phyloP scores from a whole-genome alignment of 805 yeast genomes.

The Ogataea paradorogensis region DNA sequence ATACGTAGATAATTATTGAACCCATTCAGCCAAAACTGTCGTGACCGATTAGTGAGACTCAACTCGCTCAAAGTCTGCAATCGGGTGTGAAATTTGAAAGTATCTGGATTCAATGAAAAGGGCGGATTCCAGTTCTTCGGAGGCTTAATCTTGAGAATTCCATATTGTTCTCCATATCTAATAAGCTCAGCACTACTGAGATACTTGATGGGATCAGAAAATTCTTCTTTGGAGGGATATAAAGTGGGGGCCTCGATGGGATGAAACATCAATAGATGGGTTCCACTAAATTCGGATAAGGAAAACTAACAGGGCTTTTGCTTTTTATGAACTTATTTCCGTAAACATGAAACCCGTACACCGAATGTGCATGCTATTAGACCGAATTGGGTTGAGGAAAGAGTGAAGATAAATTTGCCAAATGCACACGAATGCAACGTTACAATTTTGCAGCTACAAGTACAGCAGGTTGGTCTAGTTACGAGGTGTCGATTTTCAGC shows the following conservation, averaged over 20 bases:
- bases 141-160: slow-evolving; percentile 52
- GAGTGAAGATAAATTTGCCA: no score
- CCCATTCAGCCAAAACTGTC: slow-evolving; percentile 61
- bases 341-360: no score
- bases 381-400: no score
- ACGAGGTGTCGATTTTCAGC: not conserved
- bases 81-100: slow-evolving; percentile 66
- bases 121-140: slow-evolving; percentile 55
- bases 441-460: no score
- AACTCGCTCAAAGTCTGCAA: slow-evolving; percentile 65
- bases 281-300: not conserved
- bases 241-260: slow-evolving; percentile 45
- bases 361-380: no score
- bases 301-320: not conserved
- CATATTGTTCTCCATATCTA: slow-evolving; percentile 43
- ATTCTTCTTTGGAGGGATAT: slow-evolving; percentile 43
- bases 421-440: no score
- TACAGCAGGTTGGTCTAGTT: no score
- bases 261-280: slow-evolving; percentile 17
- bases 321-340: no score
- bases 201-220: slow-evolving; percentile 48
- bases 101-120: slow-evolving; percentile 47
- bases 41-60: slow-evolving; percentile 58
- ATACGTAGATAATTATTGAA: slow-evolving; percentile 54
- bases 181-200: slow-evolving; percentile 41